Evolutionary conservation across 768 basidiomycete species (phyloP).

Genomic region (Mycena amicta): DNA sequence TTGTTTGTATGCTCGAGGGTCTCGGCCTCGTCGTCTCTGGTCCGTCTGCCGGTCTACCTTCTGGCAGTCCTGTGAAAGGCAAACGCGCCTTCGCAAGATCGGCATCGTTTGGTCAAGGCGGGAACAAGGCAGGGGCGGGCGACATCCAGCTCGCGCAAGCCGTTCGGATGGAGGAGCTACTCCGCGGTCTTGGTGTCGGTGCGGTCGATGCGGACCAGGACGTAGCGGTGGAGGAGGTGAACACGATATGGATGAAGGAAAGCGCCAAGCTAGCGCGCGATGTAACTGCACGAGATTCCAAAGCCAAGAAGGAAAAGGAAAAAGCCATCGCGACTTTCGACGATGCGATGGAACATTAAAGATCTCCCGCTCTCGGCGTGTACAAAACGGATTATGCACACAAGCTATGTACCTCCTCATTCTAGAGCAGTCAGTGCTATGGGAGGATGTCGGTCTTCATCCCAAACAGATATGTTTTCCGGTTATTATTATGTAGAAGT

Average conservation of each 20-base stretch:
- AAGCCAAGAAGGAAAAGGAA: conserved; percentile 30
- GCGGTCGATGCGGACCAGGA: conserved; percentile 34
- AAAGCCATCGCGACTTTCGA: conserved; percentile 36
- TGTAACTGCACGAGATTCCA: conserved; percentile 29
- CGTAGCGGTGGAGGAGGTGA: conserved; percentile 52
- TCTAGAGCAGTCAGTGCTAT: conserved; percentile 2
- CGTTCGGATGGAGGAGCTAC: conserved; percentile 66
- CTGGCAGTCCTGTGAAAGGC: conserved; percentile 33
- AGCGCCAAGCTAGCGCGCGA: conserved; percentile 47
- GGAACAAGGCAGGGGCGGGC: conserved; percentile 37
- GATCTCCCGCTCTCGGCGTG: not conserved
- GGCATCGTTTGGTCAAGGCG: conserved; percentile 53
- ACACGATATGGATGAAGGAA: conserved; percentile 58
- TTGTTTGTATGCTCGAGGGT: conserved; percentile 73
- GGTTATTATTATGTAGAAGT: not conserved
- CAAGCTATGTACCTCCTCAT: not conserved
- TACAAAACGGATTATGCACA: not conserved
- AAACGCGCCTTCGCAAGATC: conserved; percentile 59
- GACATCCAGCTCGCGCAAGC: conserved; percentile 64
- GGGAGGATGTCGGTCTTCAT: not conserved
- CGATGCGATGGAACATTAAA: conserved; percentile 49
- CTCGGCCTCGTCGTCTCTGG: conserved; percentile 58
- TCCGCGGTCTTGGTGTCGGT: conserved; percentile 66
- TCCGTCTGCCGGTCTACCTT: conserved; percentile 35
- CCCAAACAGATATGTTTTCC: not conserved